A percentile compares a stretch with the other conserved stretches of the same genome.
Conservation (phyloP, 225 moss, liverwort and hornwort genomes). For the Lunularia cruciata region DNA sequence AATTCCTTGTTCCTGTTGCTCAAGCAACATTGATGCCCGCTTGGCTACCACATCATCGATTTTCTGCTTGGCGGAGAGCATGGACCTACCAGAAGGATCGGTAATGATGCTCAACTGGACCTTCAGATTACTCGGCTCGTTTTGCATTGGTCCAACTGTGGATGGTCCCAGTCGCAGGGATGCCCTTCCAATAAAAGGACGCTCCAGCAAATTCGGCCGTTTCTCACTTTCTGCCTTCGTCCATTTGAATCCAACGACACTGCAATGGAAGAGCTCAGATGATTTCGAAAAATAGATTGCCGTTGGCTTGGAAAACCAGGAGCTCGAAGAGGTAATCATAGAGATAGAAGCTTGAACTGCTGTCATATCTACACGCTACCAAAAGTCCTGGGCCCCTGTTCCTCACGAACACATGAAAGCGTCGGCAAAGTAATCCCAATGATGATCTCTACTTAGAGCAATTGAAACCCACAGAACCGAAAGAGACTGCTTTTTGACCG, state of each 20-base stretch:
- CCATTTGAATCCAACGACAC: not conserved
- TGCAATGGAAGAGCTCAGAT: conserved; percentile 10
- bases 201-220: not conserved
- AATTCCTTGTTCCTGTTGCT: conserved; percentile 42
- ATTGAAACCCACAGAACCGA: too few species aligned
- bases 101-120: conserved; percentile 33
- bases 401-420: too few species aligned
- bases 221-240: not conserved
- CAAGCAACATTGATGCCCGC: conserved; percentile 81
- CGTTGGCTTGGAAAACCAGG: not conserved
- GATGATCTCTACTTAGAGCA: too few species aligned
- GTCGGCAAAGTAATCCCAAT: too few species aligned
- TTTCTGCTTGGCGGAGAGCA: conserved; percentile 60
- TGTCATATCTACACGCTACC: too few species aligned
- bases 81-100: conserved; percentile 34
- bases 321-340: not conserved
- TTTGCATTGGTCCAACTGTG: not conserved
- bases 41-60: conserved; percentile 75
- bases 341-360: too few species aligned
- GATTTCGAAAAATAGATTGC: conserved; percentile 15
- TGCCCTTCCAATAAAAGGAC: conserved; percentile 4
- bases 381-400: too few species aligned
- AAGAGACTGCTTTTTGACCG: too few species aligned
- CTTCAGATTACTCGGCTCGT: conserved; percentile 25
- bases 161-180: conserved; percentile 4